Evolutionary conservation across 164 flowering plant species (phyloP), one percentile per base, ranked within the genome.

Genomic region (Protea cynaroides): DNA sequence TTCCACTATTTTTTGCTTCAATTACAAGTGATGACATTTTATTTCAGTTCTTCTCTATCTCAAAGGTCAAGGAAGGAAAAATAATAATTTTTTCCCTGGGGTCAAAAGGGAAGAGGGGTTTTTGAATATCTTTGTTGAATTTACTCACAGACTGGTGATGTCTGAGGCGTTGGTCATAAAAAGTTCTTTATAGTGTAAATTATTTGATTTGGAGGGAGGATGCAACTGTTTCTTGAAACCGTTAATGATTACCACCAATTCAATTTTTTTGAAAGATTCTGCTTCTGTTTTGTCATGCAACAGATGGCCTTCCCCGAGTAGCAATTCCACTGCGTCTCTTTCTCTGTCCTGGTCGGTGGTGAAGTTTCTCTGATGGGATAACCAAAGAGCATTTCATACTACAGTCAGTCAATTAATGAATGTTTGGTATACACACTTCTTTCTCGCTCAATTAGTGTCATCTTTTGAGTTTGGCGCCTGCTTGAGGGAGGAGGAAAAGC

Each of bases 401-500:
- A 47, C 22, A 36, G 46, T 13, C 4, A 1, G 64, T 66, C 64
- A 69, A 63, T 74, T 75, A 72, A 74, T 82, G 84, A 65, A 68
- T 63, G 60, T 44, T 34, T 62, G 58, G 65, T 19, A 40, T 49
- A 65, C 53, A 65, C 58, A 58, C 37, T 44, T 61, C 49, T 68
- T 61, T 60, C 63, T 59, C 43, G 37, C 68, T 38, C 65, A 56
- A 44, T 10, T 49, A 46, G 63, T 64, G 75, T 62, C 68, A 52
- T 78, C 71, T 21, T 50, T 65, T 56, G 72, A 65, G 74, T 68
- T 79, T 56, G 83, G 80, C 75, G 66, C 55, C 58, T 57, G 50
- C 66, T 73, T 65, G 72, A 68, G 80, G 71, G 81, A 56, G 74
- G 47, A 62, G 71, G 47, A 62, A 70, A 75, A 68, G 58, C 78